Evolutionary conservation across 495 filamentous ascomycete species (phyloP).

Genomic region (Penicillium roqueforti): DNA sequence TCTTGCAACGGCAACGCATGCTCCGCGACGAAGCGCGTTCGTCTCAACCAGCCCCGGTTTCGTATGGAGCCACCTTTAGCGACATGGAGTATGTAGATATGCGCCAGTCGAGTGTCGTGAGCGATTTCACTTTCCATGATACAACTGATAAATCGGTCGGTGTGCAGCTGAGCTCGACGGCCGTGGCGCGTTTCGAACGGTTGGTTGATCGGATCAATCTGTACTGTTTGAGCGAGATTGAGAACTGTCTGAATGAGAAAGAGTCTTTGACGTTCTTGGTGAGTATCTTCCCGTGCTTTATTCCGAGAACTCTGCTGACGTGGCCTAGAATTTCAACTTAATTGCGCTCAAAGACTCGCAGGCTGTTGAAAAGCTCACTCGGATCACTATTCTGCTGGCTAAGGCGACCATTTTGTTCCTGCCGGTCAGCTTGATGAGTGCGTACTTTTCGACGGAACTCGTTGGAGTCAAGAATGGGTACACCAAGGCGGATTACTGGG

Average conservation of each 20-base stretch:
- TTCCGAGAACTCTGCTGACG: conserved; percentile 14
- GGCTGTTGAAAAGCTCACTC: conserved; percentile 70
- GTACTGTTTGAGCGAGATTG: conserved; percentile 76
- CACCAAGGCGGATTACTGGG: conserved; percentile 65
- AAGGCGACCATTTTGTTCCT: conserved; percentile 83
- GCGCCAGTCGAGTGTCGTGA: conserved; percentile 27
- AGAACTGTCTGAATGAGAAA: conserved; percentile 75
- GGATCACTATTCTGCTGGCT: conserved; percentile 76
- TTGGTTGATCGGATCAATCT: conserved; percentile 71
- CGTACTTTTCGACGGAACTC: conserved; percentile 76
- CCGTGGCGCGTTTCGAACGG: conserved; percentile 70
- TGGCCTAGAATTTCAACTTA: conserved; percentile 73
- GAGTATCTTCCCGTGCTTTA: conserved; percentile 8
- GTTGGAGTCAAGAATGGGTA: conserved; percentile 54
- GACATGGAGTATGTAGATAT: conserved; percentile 31
- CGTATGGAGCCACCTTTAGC: conserved; percentile 23
- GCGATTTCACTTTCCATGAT: conserved; percentile 18
- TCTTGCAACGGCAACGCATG: conserved; percentile 54
- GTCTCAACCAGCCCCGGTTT: conserved; percentile 16
- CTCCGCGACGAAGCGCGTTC: conserved; percentile 36
- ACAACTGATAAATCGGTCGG: conserved; percentile 43
- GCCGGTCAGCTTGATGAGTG: conserved; percentile 77
- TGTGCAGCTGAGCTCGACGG: conserved; percentile 57
- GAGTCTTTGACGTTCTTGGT: conserved; percentile 70
- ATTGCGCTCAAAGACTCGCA: conserved; percentile 80